A percentile compares a stretch with the other conserved stretches of the same genome.
Conservation (phyloP, 495 filamentous ascomycete species). For the Lentithecium fluviatile region DNA sequence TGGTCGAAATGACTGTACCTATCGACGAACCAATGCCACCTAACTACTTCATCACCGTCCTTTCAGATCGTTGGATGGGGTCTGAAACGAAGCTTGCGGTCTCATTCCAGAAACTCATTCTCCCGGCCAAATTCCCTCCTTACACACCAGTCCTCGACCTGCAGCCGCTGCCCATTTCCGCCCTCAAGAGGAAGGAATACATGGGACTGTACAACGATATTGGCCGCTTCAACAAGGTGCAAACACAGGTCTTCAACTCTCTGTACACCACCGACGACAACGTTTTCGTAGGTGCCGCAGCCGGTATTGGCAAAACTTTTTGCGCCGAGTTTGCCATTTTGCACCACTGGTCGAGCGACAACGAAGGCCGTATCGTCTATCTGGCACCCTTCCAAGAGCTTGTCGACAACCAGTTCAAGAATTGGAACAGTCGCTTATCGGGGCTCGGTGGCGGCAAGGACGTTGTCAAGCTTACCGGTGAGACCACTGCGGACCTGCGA, state of each 20-base stretch:
- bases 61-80: conserved; percentile 97
- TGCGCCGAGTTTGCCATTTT: conserved; percentile 93
- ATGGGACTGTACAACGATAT: conserved; percentile 78
- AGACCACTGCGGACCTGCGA: conserved; percentile 88
- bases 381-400: conserved; percentile 95
- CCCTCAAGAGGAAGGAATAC: conserved; percentile 83
- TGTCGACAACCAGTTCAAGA: conserved; percentile 72
- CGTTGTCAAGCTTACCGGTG: conserved; percentile 90
- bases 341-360: conserved; percentile 75
- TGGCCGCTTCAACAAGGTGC: conserved; percentile 93
- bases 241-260: conserved; percentile 94
- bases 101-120: conserved; percentile 88
- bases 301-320: conserved; percentile 93
- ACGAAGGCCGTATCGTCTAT: conserved; percentile 80
- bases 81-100: conserved; percentile 91
- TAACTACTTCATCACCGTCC: conserved; percentile 93
- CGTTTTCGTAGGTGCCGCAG: conserved; percentile 84
- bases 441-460: conserved; percentile 79
- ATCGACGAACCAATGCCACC: conserved; percentile 98
- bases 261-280: conserved; percentile 88
- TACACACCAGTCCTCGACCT: conserved; percentile 88
- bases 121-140: conserved; percentile 93
- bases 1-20: conserved; percentile 96
- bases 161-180: conserved; percentile 83
- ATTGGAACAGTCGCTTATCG: conserved; percentile 78